Conservation (phyloP, 176 grass and related monocot genomes). For the Rhipidocladum racemiflorum region DNA sequence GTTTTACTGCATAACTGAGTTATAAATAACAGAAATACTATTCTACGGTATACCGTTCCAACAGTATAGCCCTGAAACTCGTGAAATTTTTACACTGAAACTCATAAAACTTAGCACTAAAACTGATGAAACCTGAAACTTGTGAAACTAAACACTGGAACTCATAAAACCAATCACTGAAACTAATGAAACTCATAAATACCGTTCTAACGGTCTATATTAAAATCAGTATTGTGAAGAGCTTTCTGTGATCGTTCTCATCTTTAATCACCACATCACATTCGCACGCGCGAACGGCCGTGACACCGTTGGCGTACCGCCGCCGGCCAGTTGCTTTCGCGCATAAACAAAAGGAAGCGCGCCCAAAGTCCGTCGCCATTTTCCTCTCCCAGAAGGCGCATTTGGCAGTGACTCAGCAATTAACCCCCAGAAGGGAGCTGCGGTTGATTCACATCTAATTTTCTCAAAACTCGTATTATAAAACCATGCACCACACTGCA, state of each 20-base stretch:
- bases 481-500: not conserved
- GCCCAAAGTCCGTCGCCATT: not conserved
- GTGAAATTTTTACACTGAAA: too few species aligned
- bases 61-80: too few species aligned
- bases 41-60: too few species aligned
- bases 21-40: too few species aligned
- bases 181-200: too few species aligned
- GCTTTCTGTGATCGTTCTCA: not conserved
- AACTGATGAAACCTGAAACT: too few species aligned
- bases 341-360: not conserved
- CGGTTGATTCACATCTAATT: not conserved
- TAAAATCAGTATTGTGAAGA: too few species aligned
- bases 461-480: not conserved
- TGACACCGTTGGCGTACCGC: not conserved
- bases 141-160: too few species aligned
- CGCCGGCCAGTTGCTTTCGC: constrained; percentile 7
- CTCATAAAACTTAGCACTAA: too few species aligned
- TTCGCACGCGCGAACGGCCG: not conserved
- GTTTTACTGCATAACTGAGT: too few species aligned
- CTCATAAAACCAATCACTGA: too few species aligned
- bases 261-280: not conserved
- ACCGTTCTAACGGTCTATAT: too few species aligned
- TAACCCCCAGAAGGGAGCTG: not conserved
- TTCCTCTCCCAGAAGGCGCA: not conserved
- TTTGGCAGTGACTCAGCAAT: not conserved